Conservation (phyloP, 225 moss, liverwort and hornwort genomes). For the Anthoceros angustus region DNA sequence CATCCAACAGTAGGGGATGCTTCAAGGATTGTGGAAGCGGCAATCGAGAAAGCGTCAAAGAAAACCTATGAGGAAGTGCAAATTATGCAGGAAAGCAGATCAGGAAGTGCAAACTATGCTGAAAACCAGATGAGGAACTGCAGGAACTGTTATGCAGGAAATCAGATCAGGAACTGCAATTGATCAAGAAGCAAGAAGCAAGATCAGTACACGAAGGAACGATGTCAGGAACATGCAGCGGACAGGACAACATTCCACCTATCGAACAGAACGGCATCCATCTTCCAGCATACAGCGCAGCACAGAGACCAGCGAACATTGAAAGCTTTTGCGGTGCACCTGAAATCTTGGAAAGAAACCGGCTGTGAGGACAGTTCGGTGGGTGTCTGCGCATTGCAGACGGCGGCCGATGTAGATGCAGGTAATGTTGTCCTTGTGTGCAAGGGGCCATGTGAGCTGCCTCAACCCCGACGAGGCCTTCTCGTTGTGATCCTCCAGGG, state of each 20-base stretch:
- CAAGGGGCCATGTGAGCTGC: conserved; percentile 6
- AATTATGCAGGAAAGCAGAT: too few relatives aligned
- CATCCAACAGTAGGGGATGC: too few relatives aligned
- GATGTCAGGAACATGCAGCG: background rate
- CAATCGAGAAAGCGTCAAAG: too few relatives aligned
- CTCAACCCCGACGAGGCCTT: background rate
- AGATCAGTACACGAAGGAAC: background rate
- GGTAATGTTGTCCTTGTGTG: background rate
- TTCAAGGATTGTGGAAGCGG: too few relatives aligned
- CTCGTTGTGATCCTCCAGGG: background rate
- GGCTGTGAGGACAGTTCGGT: background rate
- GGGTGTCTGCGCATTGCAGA: conserved; percentile 6
- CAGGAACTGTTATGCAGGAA: too few relatives aligned
- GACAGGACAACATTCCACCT: background rate
- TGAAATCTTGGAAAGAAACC: conserved; percentile 7
- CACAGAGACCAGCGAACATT: background rate
- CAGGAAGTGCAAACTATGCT: too few relatives aligned
- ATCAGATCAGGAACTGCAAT: too few relatives aligned
- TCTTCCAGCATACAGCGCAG: too few relatives aligned
- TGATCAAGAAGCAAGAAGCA: too few relatives aligned
- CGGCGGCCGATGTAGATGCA: conserved; percentile 7
- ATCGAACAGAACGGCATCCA: too few relatives aligned
- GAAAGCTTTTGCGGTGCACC: background rate
- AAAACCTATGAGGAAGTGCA: too few relatives aligned
- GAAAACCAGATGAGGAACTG: too few relatives aligned